Evolutionary conservation across 2,329 filamentous ascomycete genomes (phyloP), one percentile per base, ranked within the genome.

Genomic region (Verticillium nonalfalfae): DNA sequence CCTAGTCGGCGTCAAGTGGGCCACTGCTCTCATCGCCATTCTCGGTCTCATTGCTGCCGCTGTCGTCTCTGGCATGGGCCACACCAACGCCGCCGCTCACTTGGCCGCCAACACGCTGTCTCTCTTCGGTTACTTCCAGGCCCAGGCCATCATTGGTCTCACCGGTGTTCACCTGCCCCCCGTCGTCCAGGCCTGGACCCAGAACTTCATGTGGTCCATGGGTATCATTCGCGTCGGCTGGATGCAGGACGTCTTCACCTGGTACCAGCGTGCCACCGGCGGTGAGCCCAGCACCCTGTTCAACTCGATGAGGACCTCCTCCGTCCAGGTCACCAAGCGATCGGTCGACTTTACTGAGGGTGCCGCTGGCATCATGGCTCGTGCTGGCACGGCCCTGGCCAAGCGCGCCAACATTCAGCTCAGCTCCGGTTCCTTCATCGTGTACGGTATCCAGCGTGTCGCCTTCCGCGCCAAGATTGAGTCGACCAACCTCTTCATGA

Each of bases 131-230:
- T 97, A 95, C 77, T 97, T 97, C 82, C 94, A 98, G 76, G 87
- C 91, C 4, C 93, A 97, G 76, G 93, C 94, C 36, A 92, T 97
- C 75, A 81, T 97, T 69, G 94, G 94, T 65, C 88, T 97, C 75
- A 90, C 89, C 58, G 85, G 89, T 21, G 89, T 97, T 15, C 81
- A 83, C 57, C 84, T 97, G 60, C 94, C 94, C 10, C 94, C 94
- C 0, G 90, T 97, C 64, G 94, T 96, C 60, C 84, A 90, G 70
- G 84, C 93, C 0, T 98, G 94, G 94, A 97, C 93, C 1, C 93
- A 97, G 77, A 94, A 97, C 77, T 97, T 98, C 79, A 91, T 96
- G 74, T 98, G 94, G 94, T 96, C 90, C 71, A 95, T 98, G 91
- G 94, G 94, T 68, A 93, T 98, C 69, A 96, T 98, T 69, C 85